phyloP scores from a whole-genome alignment of 169 alveolate species.

The Plasmodium yoelii region DNA sequence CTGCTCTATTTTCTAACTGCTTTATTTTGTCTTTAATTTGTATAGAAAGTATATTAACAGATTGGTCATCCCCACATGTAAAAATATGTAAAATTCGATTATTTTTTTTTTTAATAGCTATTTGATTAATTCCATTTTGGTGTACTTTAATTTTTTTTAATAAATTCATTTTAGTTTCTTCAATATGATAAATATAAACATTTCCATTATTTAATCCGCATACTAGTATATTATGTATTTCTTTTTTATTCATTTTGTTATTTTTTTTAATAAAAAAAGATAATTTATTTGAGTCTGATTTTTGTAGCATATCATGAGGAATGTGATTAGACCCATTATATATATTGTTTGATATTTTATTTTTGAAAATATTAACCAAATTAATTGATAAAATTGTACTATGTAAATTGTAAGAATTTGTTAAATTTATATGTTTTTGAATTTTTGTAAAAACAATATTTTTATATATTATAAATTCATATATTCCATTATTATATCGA shows the following conservation, averaged over 20 bases:
- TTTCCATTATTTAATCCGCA: conserved; percentile 61
- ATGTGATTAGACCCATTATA: background rate
- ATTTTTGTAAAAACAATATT: conserved; percentile 45
- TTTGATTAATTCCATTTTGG: conserved; percentile 60
- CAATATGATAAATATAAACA: conserved; percentile 22
- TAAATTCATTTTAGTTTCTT: conserved; percentile 6
- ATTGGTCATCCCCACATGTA: conserved; percentile 69
- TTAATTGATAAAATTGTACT: conserved; percentile 34
- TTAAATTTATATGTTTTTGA: conserved; percentile 13
- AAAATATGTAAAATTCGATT: conserved; percentile 12
- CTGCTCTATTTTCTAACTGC: no score
- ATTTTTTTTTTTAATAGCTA: conserved; percentile 32
- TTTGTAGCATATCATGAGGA: no score
- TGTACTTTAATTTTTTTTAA: conserved; percentile 29
- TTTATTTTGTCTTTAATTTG: conserved; percentile 6
- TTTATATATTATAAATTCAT: conserved; percentile 27
- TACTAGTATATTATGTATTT: conserved; percentile 7
- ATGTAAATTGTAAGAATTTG: conserved; percentile 21
- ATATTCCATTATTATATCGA: conserved; percentile 25
- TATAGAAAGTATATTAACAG: conserved; percentile 40
- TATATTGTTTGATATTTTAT: background rate
- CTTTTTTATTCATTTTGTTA: background rate
- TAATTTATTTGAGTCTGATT: background rate
- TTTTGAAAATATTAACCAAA: background rate
- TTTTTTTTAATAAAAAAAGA: background rate